Evolutionary conservation across 805 yeast genomes (phyloP).

Genomic region (Teunomyces funiuensis): DNA sequence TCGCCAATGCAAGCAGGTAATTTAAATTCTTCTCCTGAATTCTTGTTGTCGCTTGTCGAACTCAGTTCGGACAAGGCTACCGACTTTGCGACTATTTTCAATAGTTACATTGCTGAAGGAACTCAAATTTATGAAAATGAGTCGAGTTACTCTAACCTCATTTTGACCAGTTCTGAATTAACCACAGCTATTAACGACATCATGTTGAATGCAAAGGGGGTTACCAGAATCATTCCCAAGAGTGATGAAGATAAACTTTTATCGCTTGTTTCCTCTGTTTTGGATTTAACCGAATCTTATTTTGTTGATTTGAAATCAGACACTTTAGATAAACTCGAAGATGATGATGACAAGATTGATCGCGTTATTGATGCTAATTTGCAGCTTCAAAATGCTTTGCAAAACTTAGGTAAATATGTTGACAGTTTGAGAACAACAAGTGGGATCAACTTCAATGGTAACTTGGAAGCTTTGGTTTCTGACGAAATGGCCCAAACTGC

Average conservation of each 20-base stretch:
- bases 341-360: slow-evolving; percentile 69
- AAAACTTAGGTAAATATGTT: slow-evolving; percentile 52
- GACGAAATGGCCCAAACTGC: slow-evolving; percentile 74
- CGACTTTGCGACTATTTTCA: slow-evolving; percentile 77
- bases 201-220: slow-evolving; percentile 67
- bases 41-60: slow-evolving; percentile 66
- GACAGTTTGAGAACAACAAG: slow-evolving; percentile 49
- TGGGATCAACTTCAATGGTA: slow-evolving; percentile 40
- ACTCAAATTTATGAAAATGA: slow-evolving; percentile 41
- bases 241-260: slow-evolving; percentile 56
- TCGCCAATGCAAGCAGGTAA: slow-evolving; percentile 85
- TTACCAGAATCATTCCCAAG: slow-evolving; percentile 52
- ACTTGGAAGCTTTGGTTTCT: slow-evolving; percentile 71
- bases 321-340: slow-evolving; percentile 46
- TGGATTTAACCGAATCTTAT: slow-evolving; percentile 60
- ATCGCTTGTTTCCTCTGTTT: slow-evolving; percentile 49
- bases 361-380: slow-evolving; percentile 73
- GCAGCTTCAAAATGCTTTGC: slow-evolving; percentile 70
- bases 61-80: slow-evolving; percentile 69
- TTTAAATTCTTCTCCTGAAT: slow-evolving; percentile 70
- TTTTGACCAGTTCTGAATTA: slow-evolving; percentile 62
- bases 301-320: slow-evolving; percentile 59
- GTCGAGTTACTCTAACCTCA: slow-evolving; percentile 56
- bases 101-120: slow-evolving; percentile 75
- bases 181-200: slow-evolving; percentile 63